These are phyloP conservation scores for Irpex lacteus DNA, from an alignment of 1,284 basidiomycete species.

Conservation along the genomic window DNA sequence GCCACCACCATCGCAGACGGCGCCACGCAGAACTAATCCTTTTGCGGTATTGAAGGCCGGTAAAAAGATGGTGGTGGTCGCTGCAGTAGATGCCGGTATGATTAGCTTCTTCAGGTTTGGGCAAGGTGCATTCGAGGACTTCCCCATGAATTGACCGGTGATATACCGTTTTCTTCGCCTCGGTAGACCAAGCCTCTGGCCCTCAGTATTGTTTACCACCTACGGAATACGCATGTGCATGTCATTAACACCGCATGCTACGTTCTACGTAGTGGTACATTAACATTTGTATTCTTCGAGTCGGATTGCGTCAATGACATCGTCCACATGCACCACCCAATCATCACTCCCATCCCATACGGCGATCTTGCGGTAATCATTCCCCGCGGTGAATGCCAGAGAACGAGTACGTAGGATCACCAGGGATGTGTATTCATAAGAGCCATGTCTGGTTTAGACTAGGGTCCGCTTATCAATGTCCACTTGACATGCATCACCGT, in stretches of 20 bases:
- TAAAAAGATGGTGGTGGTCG: constrained; percentile 82
- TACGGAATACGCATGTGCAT: no score
- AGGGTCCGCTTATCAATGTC: background rate
- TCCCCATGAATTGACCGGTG: constrained; percentile 50
- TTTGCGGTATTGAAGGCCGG: constrained; percentile 83
- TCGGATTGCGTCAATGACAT: background rate
- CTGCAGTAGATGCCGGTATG: constrained; percentile 87
- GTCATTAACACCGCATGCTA: no score
- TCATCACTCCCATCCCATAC: background rate
- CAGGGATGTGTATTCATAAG: background rate
- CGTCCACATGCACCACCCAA: background rate
- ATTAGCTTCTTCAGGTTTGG: constrained; percentile 90
- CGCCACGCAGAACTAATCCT: constrained; percentile 43
- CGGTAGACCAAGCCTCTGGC: no score
- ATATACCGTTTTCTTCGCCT: background rate
- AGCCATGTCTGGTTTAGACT: background rate
- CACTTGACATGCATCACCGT: background rate
- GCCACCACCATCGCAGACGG: constrained; percentile 6
- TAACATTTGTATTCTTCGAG: background rate
- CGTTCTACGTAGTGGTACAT: background rate
- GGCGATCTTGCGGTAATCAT: background rate
- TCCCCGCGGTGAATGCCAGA: background rate
- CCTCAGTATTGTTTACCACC: no score
- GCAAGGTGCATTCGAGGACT: constrained; percentile 81
- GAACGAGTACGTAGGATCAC: background rate